Evolutionary conservation across 768 basidiomycete genomes (phyloP), one percentile per base, ranked within the genome.

Genomic region (Grammothele lineata): DNA sequence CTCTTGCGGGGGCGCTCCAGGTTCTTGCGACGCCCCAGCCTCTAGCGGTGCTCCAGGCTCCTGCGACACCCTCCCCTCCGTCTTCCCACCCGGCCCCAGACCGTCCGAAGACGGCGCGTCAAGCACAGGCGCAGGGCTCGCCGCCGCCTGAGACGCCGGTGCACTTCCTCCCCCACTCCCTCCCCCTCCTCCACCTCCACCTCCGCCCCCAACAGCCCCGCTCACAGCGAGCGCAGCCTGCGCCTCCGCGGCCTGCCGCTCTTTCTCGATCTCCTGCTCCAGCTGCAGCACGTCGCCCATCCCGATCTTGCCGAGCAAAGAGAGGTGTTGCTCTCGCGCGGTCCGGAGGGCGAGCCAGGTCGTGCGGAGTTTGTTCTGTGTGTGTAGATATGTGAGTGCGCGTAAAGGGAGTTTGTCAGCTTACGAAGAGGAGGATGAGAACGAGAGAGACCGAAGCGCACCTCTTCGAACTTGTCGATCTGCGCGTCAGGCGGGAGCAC

Each of bases 281-380:
- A 68, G 60, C 25, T 52, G 47, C 5, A 58, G 37, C 50, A 93
- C 69, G 51, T 92, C 87, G 7, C 87, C 88, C 5, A 80, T 81
- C 15, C 86, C 87, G 50, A 91, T 90, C 68, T 80, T 85, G n/a
- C 81, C 77, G 54, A 92, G 92, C 55, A 88, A 81, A 51, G 83
- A 78, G 33, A 91, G 62, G 62, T 91, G 70, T 48, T 76, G 75
- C 54, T 87, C 82, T 30, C 89, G 83, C 44, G 86, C 80, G 34
- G 79, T 76, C 17, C 90, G 85, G 48, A 92, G 74, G 7, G 84
- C 85, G 15, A 91, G 74, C 90, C 91, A 93, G 5, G 87, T 70
- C 74, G 81, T 80, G 3, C 85, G 78, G 51, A 83, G 77, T 56
- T 89, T 87, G 64, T 80, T 83, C 90, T 91, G 58, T 17, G 48